These are phyloP conservation scores for Rhizopogon vesiculosus DNA, from an alignment of 768 basidiomycete species.

Conservation along the genomic window DNA sequence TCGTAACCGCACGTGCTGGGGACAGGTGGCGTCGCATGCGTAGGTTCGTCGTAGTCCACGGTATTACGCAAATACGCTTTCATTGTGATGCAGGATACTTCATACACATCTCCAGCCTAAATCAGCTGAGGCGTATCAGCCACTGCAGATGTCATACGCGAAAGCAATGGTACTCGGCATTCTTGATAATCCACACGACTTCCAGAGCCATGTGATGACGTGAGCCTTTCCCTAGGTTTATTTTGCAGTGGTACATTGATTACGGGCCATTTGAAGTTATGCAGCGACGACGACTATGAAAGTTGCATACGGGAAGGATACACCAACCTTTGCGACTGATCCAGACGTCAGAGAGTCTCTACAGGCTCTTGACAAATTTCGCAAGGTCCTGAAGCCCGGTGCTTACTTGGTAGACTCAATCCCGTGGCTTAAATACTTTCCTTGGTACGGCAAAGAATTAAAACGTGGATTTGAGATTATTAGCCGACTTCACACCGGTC, in stretches of 20 bases:
- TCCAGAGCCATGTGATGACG: slow-evolving; percentile 21
- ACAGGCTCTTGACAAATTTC: slow-evolving; percentile 16
- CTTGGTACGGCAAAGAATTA: slow-evolving; percentile 50
- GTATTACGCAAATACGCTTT: no score
- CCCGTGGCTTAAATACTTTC: slow-evolving; percentile 35
- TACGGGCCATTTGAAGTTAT: not conserved
- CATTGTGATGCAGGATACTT: slow-evolving; percentile 12
- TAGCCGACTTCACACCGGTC: slow-evolving; percentile 3
- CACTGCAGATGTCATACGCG: slow-evolving; percentile 34
- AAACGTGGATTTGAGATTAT: slow-evolving; percentile 35
- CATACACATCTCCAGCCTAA: slow-evolving; percentile 49
- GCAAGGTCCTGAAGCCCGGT: slow-evolving; percentile 18
- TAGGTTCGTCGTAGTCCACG: slow-evolving; percentile 31
- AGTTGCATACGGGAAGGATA: slow-evolving; percentile 8
- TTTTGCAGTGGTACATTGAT: no score
- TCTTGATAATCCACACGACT: slow-evolving; percentile 17
- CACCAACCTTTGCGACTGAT: slow-evolving; percentile 1
- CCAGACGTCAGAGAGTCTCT: slow-evolving; percentile 12
- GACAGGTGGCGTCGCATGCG: slow-evolving; percentile 51
- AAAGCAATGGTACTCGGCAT: slow-evolving; percentile 5
- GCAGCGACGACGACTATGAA: slow-evolving; percentile 5
- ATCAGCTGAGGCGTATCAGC: slow-evolving; percentile 36
- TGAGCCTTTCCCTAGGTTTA: slow-evolving; percentile 19
- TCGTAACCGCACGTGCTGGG: slow-evolving; percentile 42
- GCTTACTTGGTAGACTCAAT: slow-evolving; percentile 23